These are phyloP conservation scores for Cucumis cinereus DNA, from an alignment of 306 rosid genomes.

Conservation along the genomic window DNA sequence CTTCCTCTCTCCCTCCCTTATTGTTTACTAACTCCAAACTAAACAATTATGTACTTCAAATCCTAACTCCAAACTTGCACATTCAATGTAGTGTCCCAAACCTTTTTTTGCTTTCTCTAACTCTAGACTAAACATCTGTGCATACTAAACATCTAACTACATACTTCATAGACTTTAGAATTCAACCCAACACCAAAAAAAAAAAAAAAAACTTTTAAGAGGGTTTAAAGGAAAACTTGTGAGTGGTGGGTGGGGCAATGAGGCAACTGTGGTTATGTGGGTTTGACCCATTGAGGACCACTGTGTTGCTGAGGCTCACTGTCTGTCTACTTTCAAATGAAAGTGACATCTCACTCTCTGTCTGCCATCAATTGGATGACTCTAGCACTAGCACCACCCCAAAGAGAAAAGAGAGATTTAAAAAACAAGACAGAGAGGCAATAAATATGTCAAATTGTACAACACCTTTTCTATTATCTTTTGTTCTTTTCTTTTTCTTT, in stretches of 20 bases:
- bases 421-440: not conserved
- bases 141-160: too few relatives aligned
- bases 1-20: too few relatives aligned
- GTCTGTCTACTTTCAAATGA: not conserved
- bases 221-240: not conserved
- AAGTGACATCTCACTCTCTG: not conserved
- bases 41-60: too few relatives aligned
- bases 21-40: too few relatives aligned
- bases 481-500: not conserved
- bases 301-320: not conserved
- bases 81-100: too few relatives aligned
- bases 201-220: too few relatives aligned
- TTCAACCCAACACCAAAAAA: too few relatives aligned
- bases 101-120: too few relatives aligned
- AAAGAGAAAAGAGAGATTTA: not conserved
- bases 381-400: not conserved
- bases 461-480: not conserved
- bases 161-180: too few relatives aligned
- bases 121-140: too few relatives aligned
- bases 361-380: not conserved
- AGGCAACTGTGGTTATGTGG: not conserved
- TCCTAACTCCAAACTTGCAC: too few relatives aligned
- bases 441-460: not conserved
- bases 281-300: conserved; percentile 1
- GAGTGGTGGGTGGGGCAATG: not conserved